phyloP scores from a whole-genome alignment of 306 rosid genomes.

The Cicer cuneatum region DNA sequence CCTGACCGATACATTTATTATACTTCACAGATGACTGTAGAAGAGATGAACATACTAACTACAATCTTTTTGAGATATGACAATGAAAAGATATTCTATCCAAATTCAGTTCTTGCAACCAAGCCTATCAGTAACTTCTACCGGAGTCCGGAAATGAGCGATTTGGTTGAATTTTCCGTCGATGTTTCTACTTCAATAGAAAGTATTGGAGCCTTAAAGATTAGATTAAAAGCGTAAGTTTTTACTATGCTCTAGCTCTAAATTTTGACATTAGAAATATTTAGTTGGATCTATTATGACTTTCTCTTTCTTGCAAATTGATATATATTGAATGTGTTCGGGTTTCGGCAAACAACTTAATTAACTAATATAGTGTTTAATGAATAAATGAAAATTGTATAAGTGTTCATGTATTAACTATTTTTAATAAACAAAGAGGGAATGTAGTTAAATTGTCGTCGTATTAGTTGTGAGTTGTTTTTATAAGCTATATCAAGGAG shows the following conservation, averaged over 20 bases:
- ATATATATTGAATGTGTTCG: neutral
- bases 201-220: slow-evolving; percentile 67
- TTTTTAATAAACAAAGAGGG: no score
- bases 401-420: no score
- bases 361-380: no score
- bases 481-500: no score
- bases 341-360: no score
- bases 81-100: slow-evolving; percentile 86
- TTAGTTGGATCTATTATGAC: neutral
- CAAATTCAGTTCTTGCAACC: slow-evolving; percentile 77
- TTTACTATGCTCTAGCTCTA: slow-evolving; percentile 12
- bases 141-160: slow-evolving; percentile 88
- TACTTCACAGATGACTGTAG: slow-evolving; percentile 73
- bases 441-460: no score
- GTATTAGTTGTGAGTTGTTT: no score
- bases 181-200: slow-evolving; percentile 78
- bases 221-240: slow-evolving; percentile 65
- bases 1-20: slow-evolving; percentile 30
- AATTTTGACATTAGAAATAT: neutral
- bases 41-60: slow-evolving; percentile 89
- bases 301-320: neutral
- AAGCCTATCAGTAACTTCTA: slow-evolving; percentile 87
- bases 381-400: neutral
- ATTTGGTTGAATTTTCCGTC: slow-evolving; percentile 69
- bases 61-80: slow-evolving; percentile 79